Base-by-base conservation (phyloP, 163 green algal genomes). In the Prototheca cutis region DNA sequence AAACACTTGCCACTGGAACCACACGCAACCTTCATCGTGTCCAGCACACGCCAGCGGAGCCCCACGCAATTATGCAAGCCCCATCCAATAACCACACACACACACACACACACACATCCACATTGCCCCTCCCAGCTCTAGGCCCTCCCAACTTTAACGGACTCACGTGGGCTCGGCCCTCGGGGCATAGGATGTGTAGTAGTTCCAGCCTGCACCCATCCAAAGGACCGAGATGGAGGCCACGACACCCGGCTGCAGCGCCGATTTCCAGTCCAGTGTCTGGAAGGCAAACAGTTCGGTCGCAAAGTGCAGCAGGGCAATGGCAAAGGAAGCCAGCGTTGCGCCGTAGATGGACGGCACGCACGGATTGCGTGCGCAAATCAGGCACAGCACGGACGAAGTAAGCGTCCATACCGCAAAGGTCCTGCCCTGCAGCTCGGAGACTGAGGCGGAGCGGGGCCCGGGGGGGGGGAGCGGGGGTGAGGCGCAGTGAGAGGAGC, bases 371-470 rank as follows among this genome's bases (percentile, higher is more conserved):
- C 73, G 71, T 4, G 85, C 81, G 51, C 84, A 93, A 15, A 84
- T 76, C 8, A 93, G 48, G 71, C 84, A 93, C 15, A 93, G 74
- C 21, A 73, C 71, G 61, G 82, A 88, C 0, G 85, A 87, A n/a
- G 83, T 76, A 4, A 81, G 19, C 6, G 85, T 93, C 85, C 85
- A 93, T 3, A 73, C 77, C 0, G 81, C 81, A 65, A 93, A 93
- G 3, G 84, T 84, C 2, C 85, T 61, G 0, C 81, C 84, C 49
- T 87, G 71, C 18, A 92, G 47, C 1, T 80, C 71, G 3, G 59
- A 87, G 3, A 92, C 84, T 91, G 84, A 60, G 68, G 7, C 10
- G 36, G 13, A n/a, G n/a, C n/a, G n/a, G n/a, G n/a, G n/a, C n/a
- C n/a, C n/a, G n/a, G n/a, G 4, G n/a, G 24, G 53, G 31, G 53